Evolutionary conservation across 768 basidiomycete genomes (phyloP).

Genomic region (Albatrellus ellisii): DNA sequence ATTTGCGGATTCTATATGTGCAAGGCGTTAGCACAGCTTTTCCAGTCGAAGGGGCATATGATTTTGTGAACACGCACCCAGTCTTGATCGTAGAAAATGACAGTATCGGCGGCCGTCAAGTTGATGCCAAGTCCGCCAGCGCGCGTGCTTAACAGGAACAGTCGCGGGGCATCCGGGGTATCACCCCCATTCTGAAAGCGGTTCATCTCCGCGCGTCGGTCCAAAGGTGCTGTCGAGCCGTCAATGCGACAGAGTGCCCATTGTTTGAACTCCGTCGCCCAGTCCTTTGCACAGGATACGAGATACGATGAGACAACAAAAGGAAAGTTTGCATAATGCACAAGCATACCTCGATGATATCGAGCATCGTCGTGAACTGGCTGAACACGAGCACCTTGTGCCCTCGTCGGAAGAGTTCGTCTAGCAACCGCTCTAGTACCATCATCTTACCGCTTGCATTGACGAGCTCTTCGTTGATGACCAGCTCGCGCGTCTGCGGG

Average conservation of each 20-base stretch:
- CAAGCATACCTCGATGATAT: constrained; percentile 72
- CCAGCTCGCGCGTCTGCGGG: constrained; percentile 40
- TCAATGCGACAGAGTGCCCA: constrained; percentile 89
- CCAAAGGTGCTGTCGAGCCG: constrained; percentile 67
- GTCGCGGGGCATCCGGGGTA: constrained; percentile 42
- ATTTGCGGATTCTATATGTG: constrained; percentile 74
- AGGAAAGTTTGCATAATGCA: not conserved
- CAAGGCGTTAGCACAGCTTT: not conserved
- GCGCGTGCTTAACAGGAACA: constrained; percentile 74
- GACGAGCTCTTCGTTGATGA: constrained; percentile 70
- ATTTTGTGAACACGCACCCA: constrained; percentile 43
- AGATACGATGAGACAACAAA: not conserved
- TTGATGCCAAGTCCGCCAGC: constrained; percentile 76
- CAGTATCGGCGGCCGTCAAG: constrained; percentile 74
- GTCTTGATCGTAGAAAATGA: constrained; percentile 89
- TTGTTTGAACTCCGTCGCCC: constrained; percentile 75
- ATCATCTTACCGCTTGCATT: constrained; percentile 96
- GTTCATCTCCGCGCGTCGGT: constrained; percentile 77
- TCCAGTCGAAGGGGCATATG: constrained; percentile 14
- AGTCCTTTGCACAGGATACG: constrained; percentile 61
- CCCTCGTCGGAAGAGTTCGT: constrained; percentile 60
- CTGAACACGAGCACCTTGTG: constrained; percentile 86
- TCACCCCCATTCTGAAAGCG: constrained; percentile 68
- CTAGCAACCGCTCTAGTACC: constrained; percentile 78
- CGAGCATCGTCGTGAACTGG: constrained; percentile 94